These are phyloP conservation scores for Trichosporon asahii DNA, from an alignment of 1,284 basidiomycete genomes.

Conservation along the genomic window DNA sequence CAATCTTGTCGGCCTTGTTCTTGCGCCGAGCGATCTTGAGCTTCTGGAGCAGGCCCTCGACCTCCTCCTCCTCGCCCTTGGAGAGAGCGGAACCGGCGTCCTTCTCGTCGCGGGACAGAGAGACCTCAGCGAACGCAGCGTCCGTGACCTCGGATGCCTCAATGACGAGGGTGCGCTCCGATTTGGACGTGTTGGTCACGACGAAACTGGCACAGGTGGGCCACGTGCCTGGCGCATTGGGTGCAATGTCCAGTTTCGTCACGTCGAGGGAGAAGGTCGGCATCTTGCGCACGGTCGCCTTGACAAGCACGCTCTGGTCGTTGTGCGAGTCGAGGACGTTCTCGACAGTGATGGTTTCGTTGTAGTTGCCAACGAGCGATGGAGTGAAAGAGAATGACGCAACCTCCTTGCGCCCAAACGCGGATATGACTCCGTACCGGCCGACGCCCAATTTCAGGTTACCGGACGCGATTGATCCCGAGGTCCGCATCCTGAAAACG, in stretches of 20 bases:
- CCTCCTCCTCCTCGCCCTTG: constrained; percentile 56
- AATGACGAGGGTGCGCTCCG: constrained; percentile 53
- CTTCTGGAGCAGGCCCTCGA: constrained; percentile 56
- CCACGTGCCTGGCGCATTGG: constrained; percentile 28
- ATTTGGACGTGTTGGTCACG: constrained; percentile 53
- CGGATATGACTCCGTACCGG: constrained; percentile 55
- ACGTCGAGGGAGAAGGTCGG: constrained; percentile 54
- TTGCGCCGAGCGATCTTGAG: constrained; percentile 56
- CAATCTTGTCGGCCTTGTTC: constrained; percentile 55
- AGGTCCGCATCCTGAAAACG: constrained; percentile 55
- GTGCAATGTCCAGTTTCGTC: constrained; percentile 25
- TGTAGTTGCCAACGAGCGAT: constrained; percentile 53
- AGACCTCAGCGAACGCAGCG: constrained; percentile 24
- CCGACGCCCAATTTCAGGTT: constrained; percentile 55
- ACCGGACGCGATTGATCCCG: constrained; percentile 56
- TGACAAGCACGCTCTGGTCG: constrained; percentile 54
- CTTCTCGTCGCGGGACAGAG: constrained; percentile 41
- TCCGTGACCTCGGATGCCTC: constrained; percentile 27
- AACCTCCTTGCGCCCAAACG: constrained; percentile 55
- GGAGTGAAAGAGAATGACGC: constrained; percentile 52
- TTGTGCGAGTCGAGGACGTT: constrained; percentile 55
- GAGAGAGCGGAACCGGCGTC: constrained; percentile 48
- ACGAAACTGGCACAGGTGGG: constrained; percentile 42
- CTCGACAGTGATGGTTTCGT: constrained; percentile 55
- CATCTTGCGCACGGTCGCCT: constrained; percentile 54